Base-by-base conservation (phyloP, 2,329 filamentous ascomycete genomes). In the Aspergillus hortae region DNA sequence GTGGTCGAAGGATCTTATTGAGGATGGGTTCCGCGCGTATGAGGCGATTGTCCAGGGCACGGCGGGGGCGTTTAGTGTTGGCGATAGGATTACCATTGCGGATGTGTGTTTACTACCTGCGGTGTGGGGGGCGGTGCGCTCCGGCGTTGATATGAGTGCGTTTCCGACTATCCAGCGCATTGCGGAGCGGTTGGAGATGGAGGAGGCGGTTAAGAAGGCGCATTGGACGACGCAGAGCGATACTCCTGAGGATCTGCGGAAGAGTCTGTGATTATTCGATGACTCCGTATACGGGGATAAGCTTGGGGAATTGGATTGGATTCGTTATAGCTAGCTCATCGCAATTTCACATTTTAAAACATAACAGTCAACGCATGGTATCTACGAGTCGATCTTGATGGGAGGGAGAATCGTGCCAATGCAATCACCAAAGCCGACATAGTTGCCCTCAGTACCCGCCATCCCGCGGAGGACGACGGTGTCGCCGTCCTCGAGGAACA, bases 391-490 rank as follows among this genome's bases (percentile, higher is more conserved):
- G 44, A 67, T 54, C 17, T 66, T 57, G 25, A 66, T 53, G 6
- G 79, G 74, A 17, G 78, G 77, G 52, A 79, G 57, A 52, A 92
- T 86, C 35, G 69, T 82, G 12, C 87, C 88, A 17, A 76, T 74
- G 58, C 87, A 89, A 57, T 90, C 82, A 2, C 89, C 89, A 68
- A 92, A 92, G 0, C 89, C 89, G 23, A 94, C 85, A 48, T 86
- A 75, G n/a, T 74, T 79, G 2, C 84, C 83, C 27, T 86, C 82
- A 50, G 83, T 78, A 4, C 86, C 87, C 61, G 83, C 86, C 6
- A 80, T 79, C 1, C 89, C 89, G 1, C 80, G 78, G 36, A 92
- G 77, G 1, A 79, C 79, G 11, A 91, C 67, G 2, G 82, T 83
- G 64, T 94, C 89, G 0, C 88, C 88, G 61, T 92, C 88, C 61